Evolutionary conservation across 2,329 filamentous ascomycete species (phyloP).

Genomic region (Arthrobotrys sphaeroides): DNA sequence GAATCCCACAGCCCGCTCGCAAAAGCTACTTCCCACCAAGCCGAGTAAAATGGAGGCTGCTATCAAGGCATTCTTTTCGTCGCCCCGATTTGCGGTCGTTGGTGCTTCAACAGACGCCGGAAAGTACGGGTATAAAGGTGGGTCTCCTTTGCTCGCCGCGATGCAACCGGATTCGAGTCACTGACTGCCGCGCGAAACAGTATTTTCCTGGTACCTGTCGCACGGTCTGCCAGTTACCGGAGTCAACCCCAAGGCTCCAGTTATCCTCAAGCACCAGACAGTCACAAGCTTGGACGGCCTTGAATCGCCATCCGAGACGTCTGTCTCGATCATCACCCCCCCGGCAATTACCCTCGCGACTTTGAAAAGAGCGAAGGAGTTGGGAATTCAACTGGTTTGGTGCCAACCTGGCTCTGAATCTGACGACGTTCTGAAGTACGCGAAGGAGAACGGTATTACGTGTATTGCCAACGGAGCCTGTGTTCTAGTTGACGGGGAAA

Average conservation of each 20-base stretch:
- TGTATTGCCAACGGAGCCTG: slow-evolving; percentile 80
- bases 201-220: slow-evolving; percentile 87
- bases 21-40: not conserved
- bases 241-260: slow-evolving; percentile 76
- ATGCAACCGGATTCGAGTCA: too few species aligned
- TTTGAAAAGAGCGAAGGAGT: slow-evolving; percentile 77
- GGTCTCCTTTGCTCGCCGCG: not conserved
- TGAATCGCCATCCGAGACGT: slow-evolving; percentile 67
- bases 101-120: slow-evolving; percentile 84
- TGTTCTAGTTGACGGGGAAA: slow-evolving; percentile 83
- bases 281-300: slow-evolving; percentile 69
- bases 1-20: too few species aligned
- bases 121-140: slow-evolving; percentile 91
- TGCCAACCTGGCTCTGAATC: slow-evolving; percentile 91
- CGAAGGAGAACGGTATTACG: slow-evolving; percentile 66
- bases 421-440: slow-evolving; percentile 76
- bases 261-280: slow-evolving; percentile 58
- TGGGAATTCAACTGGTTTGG: slow-evolving; percentile 81
- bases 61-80: slow-evolving; percentile 77
- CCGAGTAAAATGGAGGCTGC: slow-evolving; percentile 71
- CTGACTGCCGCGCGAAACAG: too few species aligned
- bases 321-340: slow-evolving; percentile 86
- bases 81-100: slow-evolving; percentile 76
- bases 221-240: slow-evolving; percentile 81
- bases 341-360: slow-evolving; percentile 78